These are phyloP conservation scores for Buxus sempervirens DNA, from an alignment of 164 flowering plant genomes.

Conservation along the genomic window DNA sequence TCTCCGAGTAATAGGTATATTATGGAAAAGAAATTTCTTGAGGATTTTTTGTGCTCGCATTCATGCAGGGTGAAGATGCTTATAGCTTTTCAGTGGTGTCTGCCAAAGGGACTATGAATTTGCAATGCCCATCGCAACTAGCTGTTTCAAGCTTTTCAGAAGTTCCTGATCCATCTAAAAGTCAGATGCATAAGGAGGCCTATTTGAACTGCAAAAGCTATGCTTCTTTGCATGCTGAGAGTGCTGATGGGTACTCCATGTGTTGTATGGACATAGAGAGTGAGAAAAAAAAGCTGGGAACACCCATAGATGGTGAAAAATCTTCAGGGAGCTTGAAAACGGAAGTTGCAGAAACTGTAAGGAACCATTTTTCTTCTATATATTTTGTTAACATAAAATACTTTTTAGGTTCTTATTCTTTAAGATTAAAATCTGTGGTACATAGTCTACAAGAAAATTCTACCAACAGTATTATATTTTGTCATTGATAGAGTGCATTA, in stretches of 20 bases:
- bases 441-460: background rate
- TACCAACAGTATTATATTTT: background rate
- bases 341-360: slow-evolving; percentile 39
- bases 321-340: slow-evolving; percentile 26
- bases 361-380: slow-evolving; percentile 5
- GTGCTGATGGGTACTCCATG: slow-evolving; percentile 29
- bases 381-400: background rate
- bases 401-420: background rate
- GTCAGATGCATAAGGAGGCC: slow-evolving; percentile 28
- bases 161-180: slow-evolving; percentile 30
- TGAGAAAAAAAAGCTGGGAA: slow-evolving; percentile 30
- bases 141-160: slow-evolving; percentile 32
- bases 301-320: slow-evolving; percentile 23
- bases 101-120: slow-evolving; percentile 26
- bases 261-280: slow-evolving; percentile 36
- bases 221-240: slow-evolving; percentile 31
- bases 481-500: background rate
- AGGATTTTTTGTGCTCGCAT: background rate
- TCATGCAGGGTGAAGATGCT: slow-evolving; percentile 37
- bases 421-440: background rate
- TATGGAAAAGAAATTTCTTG: background rate
- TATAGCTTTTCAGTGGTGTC: slow-evolving; percentile 37
- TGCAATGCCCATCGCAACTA: slow-evolving; percentile 27
- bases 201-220: slow-evolving; percentile 31
- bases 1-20: background rate